Evolutionary conservation across 257 asterid genomes (phyloP).

Genomic region (Thymus quinquecostatus): DNA sequence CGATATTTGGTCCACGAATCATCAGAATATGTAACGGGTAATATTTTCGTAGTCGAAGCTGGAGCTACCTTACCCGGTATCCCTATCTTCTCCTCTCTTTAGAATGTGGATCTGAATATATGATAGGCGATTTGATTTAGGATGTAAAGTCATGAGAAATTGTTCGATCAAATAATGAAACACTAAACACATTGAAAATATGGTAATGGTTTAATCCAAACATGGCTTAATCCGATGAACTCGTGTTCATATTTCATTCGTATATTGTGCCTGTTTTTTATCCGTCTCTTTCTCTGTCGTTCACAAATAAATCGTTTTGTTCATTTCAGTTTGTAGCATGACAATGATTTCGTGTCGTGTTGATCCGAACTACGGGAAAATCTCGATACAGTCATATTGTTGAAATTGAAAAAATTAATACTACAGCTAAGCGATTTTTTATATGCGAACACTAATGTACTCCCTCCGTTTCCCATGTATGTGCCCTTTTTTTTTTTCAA

Average conservation of each 20-base stretch:
- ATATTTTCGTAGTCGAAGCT: constrained; percentile 41
- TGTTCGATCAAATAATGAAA: neutral
- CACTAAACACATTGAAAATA: too few relatives aligned
- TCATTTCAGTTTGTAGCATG: neutral
- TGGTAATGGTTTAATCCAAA: neutral
- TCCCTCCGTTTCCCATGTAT: too few relatives aligned
- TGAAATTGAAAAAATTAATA: too few relatives aligned
- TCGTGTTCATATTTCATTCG: neutral
- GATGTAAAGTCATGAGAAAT: too few relatives aligned
- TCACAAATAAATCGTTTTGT: neutral
- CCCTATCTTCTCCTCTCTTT: constrained; percentile 47
- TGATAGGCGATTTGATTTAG: neutral
- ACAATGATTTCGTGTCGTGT: neutral
- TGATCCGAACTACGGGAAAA: too few relatives aligned
- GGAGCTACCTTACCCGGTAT: constrained; percentile 45
- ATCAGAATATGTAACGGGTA: constrained; percentile 42
- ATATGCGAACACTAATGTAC: too few relatives aligned
- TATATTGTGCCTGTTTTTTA: neutral
- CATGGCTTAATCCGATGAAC: neutral
- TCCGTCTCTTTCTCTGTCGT: neutral
- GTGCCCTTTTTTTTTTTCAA: too few relatives aligned
- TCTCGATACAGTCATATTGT: too few relatives aligned
- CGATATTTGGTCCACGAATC: constrained; percentile 44
- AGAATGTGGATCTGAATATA: constrained; percentile 7
- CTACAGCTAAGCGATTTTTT: too few relatives aligned